These are phyloP conservation scores for Cordyceps farinosa DNA, from an alignment of 2,329 filamentous ascomycete species.

Conservation along the genomic window DNA sequence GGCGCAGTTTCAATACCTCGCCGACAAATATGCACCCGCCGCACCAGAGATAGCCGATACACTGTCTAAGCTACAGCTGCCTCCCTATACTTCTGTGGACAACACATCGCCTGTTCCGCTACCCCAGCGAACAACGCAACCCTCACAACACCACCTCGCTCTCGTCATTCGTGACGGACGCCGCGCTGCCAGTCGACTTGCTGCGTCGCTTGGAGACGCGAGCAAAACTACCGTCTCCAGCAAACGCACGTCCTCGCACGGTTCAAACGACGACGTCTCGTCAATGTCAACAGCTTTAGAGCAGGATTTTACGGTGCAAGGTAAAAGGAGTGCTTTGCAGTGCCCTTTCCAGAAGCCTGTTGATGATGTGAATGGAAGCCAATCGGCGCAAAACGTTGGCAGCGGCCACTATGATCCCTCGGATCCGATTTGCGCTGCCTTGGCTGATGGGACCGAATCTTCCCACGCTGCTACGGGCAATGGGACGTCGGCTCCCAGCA, in stretches of 20 bases:
- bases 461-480: conserved; percentile 38
- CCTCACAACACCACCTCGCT: conserved; percentile 53
- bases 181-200: conserved; percentile 52
- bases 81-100: conserved; percentile 48
- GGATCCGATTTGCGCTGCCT: conserved; percentile 62
- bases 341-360: conserved; percentile 69
- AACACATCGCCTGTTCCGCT: conserved; percentile 52
- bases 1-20: conserved; percentile 58
- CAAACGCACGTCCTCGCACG: conserved; percentile 44
- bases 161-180: conserved; percentile 62
- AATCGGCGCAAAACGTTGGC: conserved; percentile 24
- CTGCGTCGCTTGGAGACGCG: conserved; percentile 42
- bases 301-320: conserved; percentile 85
- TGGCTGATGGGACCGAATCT: conserved; percentile 57
- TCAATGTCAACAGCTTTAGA: conserved; percentile 68
- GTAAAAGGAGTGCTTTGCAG: conserved; percentile 71
- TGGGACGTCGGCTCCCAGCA: conserved; percentile 49
- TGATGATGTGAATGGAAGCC: conserved; percentile 31
- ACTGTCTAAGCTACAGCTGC: conserved; percentile 63
- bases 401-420: conserved; percentile 43
- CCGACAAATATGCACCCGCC: conserved; percentile 64
- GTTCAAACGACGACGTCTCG: conserved; percentile 44
- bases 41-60: conserved; percentile 64
- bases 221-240: conserved; percentile 51
- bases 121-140: conserved; percentile 43